Percentiles rank a stretch among this genome's conserved stretches.
phyloP scores from a whole-genome alignment of 441 rosid species.

The Pelargonium citronellum region DNA sequence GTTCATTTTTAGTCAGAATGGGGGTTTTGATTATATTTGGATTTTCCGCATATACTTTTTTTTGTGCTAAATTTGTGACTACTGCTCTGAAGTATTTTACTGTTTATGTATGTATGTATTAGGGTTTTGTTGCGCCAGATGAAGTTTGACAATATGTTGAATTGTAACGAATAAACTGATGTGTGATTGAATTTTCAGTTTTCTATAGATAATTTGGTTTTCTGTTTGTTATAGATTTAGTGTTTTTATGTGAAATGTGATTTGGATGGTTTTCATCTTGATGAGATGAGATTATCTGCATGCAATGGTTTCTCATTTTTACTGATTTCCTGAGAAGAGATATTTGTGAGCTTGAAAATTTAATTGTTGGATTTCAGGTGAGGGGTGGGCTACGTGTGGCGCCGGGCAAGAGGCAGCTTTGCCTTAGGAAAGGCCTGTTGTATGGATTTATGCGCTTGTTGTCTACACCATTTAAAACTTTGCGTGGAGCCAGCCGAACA shows the following conservation, averaged over 20 bases:
- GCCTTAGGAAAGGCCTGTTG: constrained; percentile 69
- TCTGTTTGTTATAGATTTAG: not conserved
- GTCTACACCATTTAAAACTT: constrained; percentile 73
- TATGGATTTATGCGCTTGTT: constrained; percentile 70
- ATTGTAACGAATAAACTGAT: not conserved
- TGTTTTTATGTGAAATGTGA: not conserved
- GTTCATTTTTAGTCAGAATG: too few species aligned
- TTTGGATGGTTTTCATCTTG: not conserved
- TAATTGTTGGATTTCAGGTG: constrained; percentile 28
- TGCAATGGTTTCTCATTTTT: not conserved
- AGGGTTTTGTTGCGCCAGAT: not conserved
- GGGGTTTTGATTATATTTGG: too few species aligned
- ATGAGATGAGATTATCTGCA: not conserved
- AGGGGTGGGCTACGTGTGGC: constrained; percentile 62
- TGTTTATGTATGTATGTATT: not conserved
- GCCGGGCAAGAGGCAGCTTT: constrained; percentile 77
- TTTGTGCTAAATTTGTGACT: not conserved
- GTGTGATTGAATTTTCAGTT: not conserved
- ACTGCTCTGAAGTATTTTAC: not conserved
- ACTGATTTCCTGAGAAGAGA: constrained; percentile 4
- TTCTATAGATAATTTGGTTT: not conserved
- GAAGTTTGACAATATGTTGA: not conserved
- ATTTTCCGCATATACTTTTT: not conserved
- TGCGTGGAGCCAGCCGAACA: constrained; percentile 83
- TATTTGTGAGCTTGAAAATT: constrained; percentile 10